Evolutionary conservation across 352 stramenopile species (phyloP).

Genomic region (Phytophthora brassicae): DNA sequence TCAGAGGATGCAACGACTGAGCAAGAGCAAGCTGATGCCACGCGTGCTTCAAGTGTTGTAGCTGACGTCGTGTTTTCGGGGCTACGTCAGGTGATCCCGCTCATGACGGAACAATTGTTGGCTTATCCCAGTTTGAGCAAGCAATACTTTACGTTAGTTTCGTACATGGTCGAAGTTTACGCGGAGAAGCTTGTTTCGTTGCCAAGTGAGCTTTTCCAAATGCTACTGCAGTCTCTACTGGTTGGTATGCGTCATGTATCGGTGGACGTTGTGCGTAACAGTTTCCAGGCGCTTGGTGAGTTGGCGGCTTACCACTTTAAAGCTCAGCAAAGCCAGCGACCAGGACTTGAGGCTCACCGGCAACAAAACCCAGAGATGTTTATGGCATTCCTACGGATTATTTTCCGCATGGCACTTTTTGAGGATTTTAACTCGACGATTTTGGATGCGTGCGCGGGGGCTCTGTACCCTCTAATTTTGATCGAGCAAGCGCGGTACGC

Average conservation of each 20-base stretch:
- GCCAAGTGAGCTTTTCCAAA: conserved; percentile 63
- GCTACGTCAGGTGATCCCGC: conserved; percentile 82
- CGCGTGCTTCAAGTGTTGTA: conserved; percentile 65
- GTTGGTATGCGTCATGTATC: conserved; percentile 77
- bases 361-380: conserved; percentile 63
- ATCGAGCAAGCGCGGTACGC: conserved; percentile 77
- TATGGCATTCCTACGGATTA: conserved; percentile 70
- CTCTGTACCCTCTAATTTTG: conserved; percentile 82
- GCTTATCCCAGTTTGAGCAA: conserved; percentile 85
- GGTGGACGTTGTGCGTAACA: conserved; percentile 75
- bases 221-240: conserved; percentile 74
- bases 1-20: conserved; percentile 68
- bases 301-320: conserved; percentile 76
- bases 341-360: conserved; percentile 50
- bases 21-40: conserved; percentile 54
- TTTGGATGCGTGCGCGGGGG: conserved; percentile 65
- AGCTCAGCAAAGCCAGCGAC: conserved; percentile 44
- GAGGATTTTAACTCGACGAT: conserved; percentile 79
- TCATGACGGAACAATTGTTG: conserved; percentile 89
- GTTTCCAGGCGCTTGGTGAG: conserved; percentile 81
- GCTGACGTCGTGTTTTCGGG: conserved; percentile 89
- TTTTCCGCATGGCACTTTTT: conserved; percentile 80
- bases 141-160: conserved; percentile 89
- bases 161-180: conserved; percentile 88
- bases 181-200: conserved; percentile 73